Base-by-base conservation (phyloP, 192 early-diverging fungal genomes). In the Jimgerdemannia lactiflua region DNA sequence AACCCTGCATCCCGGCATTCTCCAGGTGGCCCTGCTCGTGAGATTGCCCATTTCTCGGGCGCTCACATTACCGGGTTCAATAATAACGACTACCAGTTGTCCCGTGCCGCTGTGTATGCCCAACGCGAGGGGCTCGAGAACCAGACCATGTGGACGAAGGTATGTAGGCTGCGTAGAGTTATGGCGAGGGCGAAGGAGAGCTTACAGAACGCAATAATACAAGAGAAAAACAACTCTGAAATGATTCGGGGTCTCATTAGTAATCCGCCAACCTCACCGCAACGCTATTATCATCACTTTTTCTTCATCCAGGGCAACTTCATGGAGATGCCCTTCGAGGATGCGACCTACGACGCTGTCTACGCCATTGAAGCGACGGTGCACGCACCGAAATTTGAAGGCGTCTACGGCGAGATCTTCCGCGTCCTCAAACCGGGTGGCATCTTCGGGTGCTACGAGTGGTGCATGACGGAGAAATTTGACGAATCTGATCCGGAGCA, bases 301-400 rank as follows among this genome's bases (percentile, higher is more conserved):
- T 69, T 67, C 64, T 86, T 82, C 71, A 69, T 84, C 54, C 87
- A 92, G 89, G 96, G 96, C 79, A 91, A 97, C 80, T 98, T 97
- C 75, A 89, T 93, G 88, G 75, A 92, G 71, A 95, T 98, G 92
- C 95, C 95, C 10, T 93, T 97, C 74, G 89, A 90, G 19, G 90
- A 93, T 3, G 87, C 86, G 81, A 70, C 79, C 40, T 95, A 93
- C 71, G 97, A 98, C 80, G 94, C 94, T 67, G 94, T 91, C 2
- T 98, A 98, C 80, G 95, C 95, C n/a, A 95, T 98, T 74, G 97
- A 98, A 87, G 97, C 97, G 42, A 95, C 93, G 11, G 93, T 92
- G 83, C 97, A 98, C 81, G 91, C 96, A 0, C 93, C 94, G 4
- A 80, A 84, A 3, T 88, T 98, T 39, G 92, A 95, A 78, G 91